Conservation (phyloP, 176 grass and related monocot species). For the Carex parvula region DNA sequence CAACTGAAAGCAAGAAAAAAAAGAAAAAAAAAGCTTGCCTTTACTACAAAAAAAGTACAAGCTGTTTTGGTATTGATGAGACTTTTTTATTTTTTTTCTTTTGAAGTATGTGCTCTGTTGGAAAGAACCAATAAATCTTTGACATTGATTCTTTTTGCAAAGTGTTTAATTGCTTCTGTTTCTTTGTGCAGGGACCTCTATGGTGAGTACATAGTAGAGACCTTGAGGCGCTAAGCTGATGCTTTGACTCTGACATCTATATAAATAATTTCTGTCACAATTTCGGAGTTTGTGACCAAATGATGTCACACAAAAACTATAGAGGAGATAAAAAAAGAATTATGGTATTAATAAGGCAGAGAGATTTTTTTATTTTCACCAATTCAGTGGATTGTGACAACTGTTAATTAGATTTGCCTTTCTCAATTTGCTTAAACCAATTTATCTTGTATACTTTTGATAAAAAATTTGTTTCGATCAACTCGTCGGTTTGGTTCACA, state of each 20-base stretch:
- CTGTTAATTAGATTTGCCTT: not conserved
- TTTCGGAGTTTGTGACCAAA: not conserved
- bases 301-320: constrained; percentile 1
- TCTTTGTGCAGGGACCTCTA: constrained; percentile 35
- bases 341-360: not conserved
- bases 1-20: not conserved
- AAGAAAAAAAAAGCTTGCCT: not conserved
- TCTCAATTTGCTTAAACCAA: not conserved
- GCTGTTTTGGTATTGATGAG: not conserved
- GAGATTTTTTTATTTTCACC: not conserved
- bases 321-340: not conserved
- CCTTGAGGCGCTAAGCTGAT: constrained; percentile 29
- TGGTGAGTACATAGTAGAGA: constrained; percentile 42
- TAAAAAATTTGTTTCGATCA: not conserved
- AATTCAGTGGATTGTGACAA: not conserved
- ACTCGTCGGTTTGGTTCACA: not conserved
- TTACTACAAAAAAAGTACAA: not conserved
- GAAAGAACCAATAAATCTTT: not conserved
- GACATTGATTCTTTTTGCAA: not conserved
- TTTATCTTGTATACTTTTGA: not conserved
- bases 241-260: not conserved
- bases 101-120: not conserved
- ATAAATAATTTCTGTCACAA: not conserved
- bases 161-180: not conserved
- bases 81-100: not conserved